A percentile compares a stretch with the other conserved stretches of the same genome.
These are phyloP conservation scores for Exophiala alcalophila DNA, from an alignment of 2,329 filamentous ascomycete species.

Conservation along the genomic window DNA sequence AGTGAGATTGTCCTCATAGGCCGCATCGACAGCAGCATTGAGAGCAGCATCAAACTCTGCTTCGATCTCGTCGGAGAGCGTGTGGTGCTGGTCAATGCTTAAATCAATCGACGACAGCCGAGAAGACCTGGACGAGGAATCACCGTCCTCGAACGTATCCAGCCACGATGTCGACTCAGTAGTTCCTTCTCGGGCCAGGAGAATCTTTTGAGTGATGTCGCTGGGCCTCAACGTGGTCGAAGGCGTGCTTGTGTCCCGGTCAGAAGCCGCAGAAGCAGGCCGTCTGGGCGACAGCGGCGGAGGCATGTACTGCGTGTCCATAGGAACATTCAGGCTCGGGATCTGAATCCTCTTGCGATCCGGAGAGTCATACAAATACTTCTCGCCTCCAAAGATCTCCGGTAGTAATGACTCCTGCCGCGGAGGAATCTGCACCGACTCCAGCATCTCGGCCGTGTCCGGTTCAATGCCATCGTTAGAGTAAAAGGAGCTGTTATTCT, in stretches of 20 bases:
- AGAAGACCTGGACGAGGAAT: slow-evolving; percentile 73
- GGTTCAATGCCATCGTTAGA: slow-evolving; percentile 32
- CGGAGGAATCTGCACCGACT: slow-evolving; percentile 29
- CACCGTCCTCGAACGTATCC: slow-evolving; percentile 87
- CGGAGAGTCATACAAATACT: slow-evolving; percentile 22
- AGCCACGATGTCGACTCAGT: slow-evolving; percentile 86
- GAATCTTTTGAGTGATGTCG: slow-evolving; percentile 31
- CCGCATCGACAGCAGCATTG: slow-evolving; percentile 92
- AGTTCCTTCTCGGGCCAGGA: slow-evolving; percentile 44
- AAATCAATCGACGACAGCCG: slow-evolving; percentile 37
- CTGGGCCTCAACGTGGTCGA: slow-evolving; percentile 11
- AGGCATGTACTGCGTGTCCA: slow-evolving; percentile 63
- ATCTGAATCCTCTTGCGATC: slow-evolving; percentile 30
- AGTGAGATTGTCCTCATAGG: slow-evolving; percentile 65
- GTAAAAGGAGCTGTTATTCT: slow-evolving; percentile 39
- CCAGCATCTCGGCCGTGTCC: slow-evolving; percentile 21
- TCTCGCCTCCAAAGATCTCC: slow-evolving; percentile 27
- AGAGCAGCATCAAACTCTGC: slow-evolving; percentile 91
- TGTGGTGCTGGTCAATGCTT: slow-evolving; percentile 14
- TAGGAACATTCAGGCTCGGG: slow-evolving; percentile 31
- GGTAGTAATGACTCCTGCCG: slow-evolving; percentile 30
- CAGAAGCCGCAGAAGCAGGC: slow-evolving; percentile 47
- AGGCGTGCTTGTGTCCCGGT: slow-evolving; percentile 21
- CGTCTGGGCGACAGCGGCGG: slow-evolving; percentile 68
- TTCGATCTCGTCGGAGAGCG: slow-evolving; percentile 41